These are phyloP conservation scores for Fusarium pseudoanthophilum DNA, from an alignment of 2,329 filamentous ascomycete species.

Conservation along the genomic window DNA sequence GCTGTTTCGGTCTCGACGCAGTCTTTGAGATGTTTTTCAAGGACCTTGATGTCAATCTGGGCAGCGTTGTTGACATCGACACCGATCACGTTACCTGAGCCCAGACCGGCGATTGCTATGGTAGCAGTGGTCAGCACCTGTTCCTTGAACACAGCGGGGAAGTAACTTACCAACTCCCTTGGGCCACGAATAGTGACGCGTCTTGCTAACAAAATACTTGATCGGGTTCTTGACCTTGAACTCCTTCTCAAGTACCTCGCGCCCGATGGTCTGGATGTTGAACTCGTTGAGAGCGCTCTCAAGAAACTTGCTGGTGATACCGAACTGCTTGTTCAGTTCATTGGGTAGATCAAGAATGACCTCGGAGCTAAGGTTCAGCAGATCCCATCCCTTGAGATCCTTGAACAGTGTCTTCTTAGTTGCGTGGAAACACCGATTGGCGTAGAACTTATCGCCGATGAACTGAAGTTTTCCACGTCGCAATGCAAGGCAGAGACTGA, in stretches of 20 bases:
- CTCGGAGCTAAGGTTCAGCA: conserved; percentile 56
- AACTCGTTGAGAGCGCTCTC: conserved; percentile 34
- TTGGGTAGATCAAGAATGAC: conserved; percentile 55
- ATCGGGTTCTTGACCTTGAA: conserved; percentile 47
- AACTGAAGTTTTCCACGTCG: conserved; percentile 51
- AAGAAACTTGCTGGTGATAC: conserved; percentile 53
- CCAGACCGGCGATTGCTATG: conserved; percentile 57
- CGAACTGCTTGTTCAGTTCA: conserved; percentile 51
- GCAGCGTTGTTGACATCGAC: conserved; percentile 54
- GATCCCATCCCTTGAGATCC: conserved; percentile 54
- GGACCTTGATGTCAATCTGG: conserved; percentile 49
- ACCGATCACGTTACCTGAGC: conserved; percentile 54
- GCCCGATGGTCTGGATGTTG: conserved; percentile 55
- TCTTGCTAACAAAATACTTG: conserved; percentile 54
- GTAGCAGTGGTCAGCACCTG: rapidly evolving
- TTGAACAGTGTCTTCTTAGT: conserved; percentile 49
- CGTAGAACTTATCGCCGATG: conserved; percentile 53
- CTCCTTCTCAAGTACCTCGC: conserved; percentile 50
- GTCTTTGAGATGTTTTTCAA: conserved; percentile 48
- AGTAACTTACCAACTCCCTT: conserved; percentile 55
- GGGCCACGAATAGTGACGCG: conserved; percentile 61
- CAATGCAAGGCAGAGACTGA: conserved; percentile 50
- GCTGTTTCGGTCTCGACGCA: conserved; percentile 46
- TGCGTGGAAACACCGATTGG: conserved; percentile 48
- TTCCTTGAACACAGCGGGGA: rapidly evolving